Base-by-base conservation (phyloP, 2,329 filamentous ascomycete species). In the Apiospora rasikravindrae region DNA sequence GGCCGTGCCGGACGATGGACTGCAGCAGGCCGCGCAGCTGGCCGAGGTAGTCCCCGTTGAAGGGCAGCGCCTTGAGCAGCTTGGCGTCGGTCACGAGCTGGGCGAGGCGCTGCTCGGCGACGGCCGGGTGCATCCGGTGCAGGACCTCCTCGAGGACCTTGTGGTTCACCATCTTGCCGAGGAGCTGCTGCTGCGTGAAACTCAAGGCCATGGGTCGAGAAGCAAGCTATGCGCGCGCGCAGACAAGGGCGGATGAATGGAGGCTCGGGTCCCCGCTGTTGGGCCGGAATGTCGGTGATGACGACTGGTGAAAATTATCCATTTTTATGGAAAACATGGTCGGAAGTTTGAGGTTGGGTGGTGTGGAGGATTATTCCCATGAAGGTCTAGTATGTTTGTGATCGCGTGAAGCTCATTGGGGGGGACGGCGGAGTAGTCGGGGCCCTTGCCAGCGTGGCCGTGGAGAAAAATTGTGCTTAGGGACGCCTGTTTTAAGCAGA, bases 381-480 rank as follows among this genome's bases (percentile, higher is more conserved):
- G 45, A 49, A 49, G 45, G 45, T 10, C 22, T n/a, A 33, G 26
- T 8, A 2, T 14, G 26, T 4, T 3, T 19, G 16, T 14, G 26
- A 7, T 29, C 19, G 22, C 29, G 53, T 33, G 53, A 61, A 61
- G 53, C 53, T 61, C 26, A 61, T 61, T 61, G 53, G 53, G 33
- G 33, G 53, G 29, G 29, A 33, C 14, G 5, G 5, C 14, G 51
- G 33, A 29, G 24, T 19, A 57, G 51, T 57, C n/a, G 26, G 24
- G 51, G 51, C 51, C 51, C 13, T 45, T 57, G 51, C 51, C 51
- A 57, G 51, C 51, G 51, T 57, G 51, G 51, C 26, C 51, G 51
- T 57, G 51, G 51, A 57, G 51, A 10, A 61, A 61, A 19, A 7
- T 19, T 8, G 29, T 37, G 29, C 53, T 61, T 61, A 37, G 53